Conservation (phyloP, 2,329 filamentous ascomycete genomes). For the Arthroderma uncinatum region DNA sequence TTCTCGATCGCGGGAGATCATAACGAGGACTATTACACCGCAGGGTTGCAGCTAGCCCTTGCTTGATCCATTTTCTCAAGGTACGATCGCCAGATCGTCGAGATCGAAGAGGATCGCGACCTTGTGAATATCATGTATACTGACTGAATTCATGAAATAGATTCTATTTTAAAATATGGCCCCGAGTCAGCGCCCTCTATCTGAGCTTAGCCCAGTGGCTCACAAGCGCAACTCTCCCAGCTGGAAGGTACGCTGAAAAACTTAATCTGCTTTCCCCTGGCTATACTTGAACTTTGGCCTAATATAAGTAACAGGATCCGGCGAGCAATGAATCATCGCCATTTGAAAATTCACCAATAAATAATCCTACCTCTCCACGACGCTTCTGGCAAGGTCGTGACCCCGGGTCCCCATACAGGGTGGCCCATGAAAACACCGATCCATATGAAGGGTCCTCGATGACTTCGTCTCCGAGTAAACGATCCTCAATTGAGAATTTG, state of each 20-base stretch:
- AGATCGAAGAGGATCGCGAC: not conserved
- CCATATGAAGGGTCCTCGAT: constrained; percentile 50
- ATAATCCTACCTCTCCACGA: constrained; percentile 57
- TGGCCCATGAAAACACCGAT: constrained; percentile 57
- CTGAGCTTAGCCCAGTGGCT: constrained; percentile 79
- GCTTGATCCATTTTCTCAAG: not conserved
- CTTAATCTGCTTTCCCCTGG: not conserved
- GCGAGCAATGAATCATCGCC: constrained; percentile 66
- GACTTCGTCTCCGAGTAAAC: constrained; percentile 57
- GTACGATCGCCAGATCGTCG: not conserved
- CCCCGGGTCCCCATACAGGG: constrained; percentile 54
- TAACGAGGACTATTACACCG: not conserved
- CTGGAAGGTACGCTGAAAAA: constrained; percentile 48
- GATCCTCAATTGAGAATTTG: constrained; percentile 88
- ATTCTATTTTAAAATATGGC: constrained; percentile 41
- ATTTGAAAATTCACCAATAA: constrained; percentile 71
- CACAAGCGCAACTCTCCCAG: constrained; percentile 84
- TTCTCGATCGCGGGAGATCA: not conserved
- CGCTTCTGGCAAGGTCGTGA: constrained; percentile 79
- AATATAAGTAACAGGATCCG: constrained; percentile 21
- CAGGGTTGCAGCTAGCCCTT: not conserved
- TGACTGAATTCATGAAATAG: not conserved
- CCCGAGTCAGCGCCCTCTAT: constrained; percentile 59
- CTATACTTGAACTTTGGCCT: not conserved
- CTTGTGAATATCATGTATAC: not conserved